A percentile compares a stretch with the other conserved stretches of the same genome.
Conservation (phyloP, 2,329 filamentous ascomycete species). For the Aspergillus pseudonomiae region DNA sequence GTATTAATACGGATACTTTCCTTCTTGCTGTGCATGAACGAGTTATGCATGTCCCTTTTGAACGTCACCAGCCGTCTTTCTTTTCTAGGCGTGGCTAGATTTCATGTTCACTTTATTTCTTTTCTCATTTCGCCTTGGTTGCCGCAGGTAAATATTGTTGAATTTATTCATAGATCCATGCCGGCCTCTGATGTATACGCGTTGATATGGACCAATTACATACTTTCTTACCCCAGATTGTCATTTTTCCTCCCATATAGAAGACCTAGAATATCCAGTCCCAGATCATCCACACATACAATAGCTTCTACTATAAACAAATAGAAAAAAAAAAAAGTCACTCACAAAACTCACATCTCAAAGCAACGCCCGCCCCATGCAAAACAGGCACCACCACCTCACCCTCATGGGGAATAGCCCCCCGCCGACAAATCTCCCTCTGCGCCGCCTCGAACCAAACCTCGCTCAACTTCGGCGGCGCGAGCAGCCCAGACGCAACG, state of each 20-base stretch:
- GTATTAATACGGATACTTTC: constrained; percentile 35
- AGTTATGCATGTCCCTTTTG: constrained; percentile 26
- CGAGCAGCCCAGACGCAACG: neutral
- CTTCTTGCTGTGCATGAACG: constrained; percentile 18
- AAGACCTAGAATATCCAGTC: neutral
- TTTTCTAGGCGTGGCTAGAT: constrained; percentile 28
- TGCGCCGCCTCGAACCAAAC: constrained; percentile 31
- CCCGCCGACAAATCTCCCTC: constrained; percentile 23
- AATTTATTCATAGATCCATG: constrained; percentile 12
- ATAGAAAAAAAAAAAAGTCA: constrained; percentile 2
- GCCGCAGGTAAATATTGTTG: constrained; percentile 8
- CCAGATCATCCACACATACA: neutral
- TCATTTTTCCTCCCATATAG: neutral
- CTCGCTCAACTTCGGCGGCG: constrained; percentile 16
- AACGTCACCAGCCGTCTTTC: constrained; percentile 8
- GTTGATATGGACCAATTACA: constrained; percentile 8
- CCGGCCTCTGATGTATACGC: neutral
- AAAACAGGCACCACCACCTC: constrained; percentile 26
- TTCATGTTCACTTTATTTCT: constrained; percentile 21
- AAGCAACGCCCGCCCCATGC: constrained; percentile 21
- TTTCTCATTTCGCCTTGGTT: neutral
- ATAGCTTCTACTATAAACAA: neutral
- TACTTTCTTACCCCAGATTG: neutral
- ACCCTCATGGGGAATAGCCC: constrained; percentile 25
- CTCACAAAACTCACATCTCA: constrained; percentile 27